Conservation (phyloP, 2,329 filamentous ascomycete genomes). For the Xylariaceae sp. region DNA sequence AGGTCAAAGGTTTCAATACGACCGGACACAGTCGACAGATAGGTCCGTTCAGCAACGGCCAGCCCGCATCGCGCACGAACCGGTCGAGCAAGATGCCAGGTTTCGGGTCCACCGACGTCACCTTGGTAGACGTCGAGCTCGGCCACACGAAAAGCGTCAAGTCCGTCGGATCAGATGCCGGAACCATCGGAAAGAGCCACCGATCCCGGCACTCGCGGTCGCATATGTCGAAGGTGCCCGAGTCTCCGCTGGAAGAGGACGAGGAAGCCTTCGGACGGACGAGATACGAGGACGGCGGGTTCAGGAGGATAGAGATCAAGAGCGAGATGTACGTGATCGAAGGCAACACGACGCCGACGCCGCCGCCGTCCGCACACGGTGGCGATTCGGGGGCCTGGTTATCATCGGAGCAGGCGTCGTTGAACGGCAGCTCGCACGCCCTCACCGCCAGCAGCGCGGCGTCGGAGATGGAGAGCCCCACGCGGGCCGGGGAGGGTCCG, state of each 20-base stretch:
- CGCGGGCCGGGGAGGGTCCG: slow-evolving; percentile 8
- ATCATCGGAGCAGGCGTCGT: slow-evolving; percentile 27
- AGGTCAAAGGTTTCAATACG: slow-evolving; percentile 50
- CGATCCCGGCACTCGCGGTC: slow-evolving; percentile 21
- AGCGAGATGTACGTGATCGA: slow-evolving; percentile 44
- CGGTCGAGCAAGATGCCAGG: slow-evolving; percentile 37
- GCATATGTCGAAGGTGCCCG: slow-evolving; percentile 22
- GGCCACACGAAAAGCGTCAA: slow-evolving; percentile 19
- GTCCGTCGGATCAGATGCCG: slow-evolving; percentile 8
- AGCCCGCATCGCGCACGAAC: slow-evolving; percentile 37
- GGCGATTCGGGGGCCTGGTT: slow-evolving; percentile 26
- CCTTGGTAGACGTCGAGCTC: slow-evolving; percentile 40
- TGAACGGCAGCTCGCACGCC: slow-evolving; percentile 28
- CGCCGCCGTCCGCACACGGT: slow-evolving; percentile 8
- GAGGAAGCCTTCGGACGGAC: slow-evolving; percentile 12
- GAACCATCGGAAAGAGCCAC: slow-evolving; percentile 15
- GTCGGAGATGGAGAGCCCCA: slow-evolving; percentile 6
- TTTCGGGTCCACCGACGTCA: slow-evolving; percentile 42
- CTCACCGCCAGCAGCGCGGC: slow-evolving; percentile 4
- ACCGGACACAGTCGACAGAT: slow-evolving; percentile 40
- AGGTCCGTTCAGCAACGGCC: slow-evolving; percentile 28
- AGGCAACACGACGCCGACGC: slow-evolving; percentile 28
- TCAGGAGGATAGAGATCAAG: slow-evolving; percentile 29
- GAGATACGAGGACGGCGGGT: slow-evolving; percentile 14
- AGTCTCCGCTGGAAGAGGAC: slow-evolving; percentile 26